These are phyloP conservation scores for Herpotrichia juniperi DNA, from an alignment of 2,329 filamentous ascomycete species.

Conservation along the genomic window DNA sequence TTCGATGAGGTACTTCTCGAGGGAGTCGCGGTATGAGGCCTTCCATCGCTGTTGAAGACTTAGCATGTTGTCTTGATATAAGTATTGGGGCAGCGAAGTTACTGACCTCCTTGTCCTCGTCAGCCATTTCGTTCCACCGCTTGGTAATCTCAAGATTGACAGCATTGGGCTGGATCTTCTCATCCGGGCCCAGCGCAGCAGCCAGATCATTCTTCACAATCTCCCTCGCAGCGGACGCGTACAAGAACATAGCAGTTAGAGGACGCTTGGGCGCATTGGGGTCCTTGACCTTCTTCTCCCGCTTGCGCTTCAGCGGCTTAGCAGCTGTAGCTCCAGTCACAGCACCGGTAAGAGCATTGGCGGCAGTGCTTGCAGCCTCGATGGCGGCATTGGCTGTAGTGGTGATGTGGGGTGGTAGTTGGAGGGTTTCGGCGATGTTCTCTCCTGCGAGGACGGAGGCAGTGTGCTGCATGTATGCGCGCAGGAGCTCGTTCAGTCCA, in stretches of 20 bases:
- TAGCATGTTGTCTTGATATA: slow-evolving; percentile 1
- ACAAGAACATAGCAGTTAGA: slow-evolving; percentile 92
- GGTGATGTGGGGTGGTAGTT: slow-evolving; percentile 51
- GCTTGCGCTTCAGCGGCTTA: slow-evolving; percentile 71
- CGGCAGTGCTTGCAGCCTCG: slow-evolving; percentile 32
- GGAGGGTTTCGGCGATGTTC: slow-evolving; percentile 46
- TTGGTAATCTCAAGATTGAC: slow-evolving; percentile 86
- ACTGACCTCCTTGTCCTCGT: slow-evolving; percentile 72
- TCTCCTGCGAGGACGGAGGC: slow-evolving; percentile 71
- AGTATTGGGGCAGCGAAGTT: neutral
- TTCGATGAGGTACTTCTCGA: slow-evolving; percentile 62
- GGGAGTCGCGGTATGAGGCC: slow-evolving; percentile 59
- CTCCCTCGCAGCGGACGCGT: slow-evolving; percentile 84
- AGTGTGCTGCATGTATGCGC: slow-evolving; percentile 87
- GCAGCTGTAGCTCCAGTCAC: slow-evolving; percentile 19
- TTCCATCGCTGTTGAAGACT: slow-evolving; percentile 36
- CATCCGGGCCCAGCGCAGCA: slow-evolving; percentile 60
- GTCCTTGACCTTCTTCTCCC: slow-evolving; percentile 77
- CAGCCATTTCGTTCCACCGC: slow-evolving; percentile 80
- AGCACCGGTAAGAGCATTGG: slow-evolving; percentile 26
- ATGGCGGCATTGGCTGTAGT: slow-evolving; percentile 33
- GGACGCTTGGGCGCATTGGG: slow-evolving; percentile 95
- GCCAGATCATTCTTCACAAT: slow-evolving; percentile 74
- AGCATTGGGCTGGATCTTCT: slow-evolving; percentile 80
- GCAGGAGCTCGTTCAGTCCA: slow-evolving; percentile 78